phyloP scores from a whole-genome alignment of 2,329 filamentous ascomycete genomes.

The Paramyrothecium roridum region DNA sequence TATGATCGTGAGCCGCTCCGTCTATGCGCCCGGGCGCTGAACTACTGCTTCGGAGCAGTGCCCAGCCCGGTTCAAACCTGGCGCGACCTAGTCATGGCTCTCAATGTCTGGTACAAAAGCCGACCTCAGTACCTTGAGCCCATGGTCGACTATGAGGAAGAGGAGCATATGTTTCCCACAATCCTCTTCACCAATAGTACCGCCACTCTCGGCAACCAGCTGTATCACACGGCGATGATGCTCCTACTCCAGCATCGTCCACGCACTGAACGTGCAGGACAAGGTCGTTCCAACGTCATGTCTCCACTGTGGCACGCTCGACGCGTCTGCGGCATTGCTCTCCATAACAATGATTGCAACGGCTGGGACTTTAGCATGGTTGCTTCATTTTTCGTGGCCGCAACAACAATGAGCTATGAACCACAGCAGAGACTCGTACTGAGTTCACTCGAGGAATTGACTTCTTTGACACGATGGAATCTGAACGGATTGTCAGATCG shows the following conservation, averaged over 20 bases:
- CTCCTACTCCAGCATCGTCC: constrained; percentile 49
- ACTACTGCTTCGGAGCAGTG: constrained; percentile 20
- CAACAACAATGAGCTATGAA: constrained; percentile 43
- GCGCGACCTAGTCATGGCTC: constrained; percentile 24
- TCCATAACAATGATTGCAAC: constrained; percentile 40
- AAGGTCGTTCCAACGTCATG: constrained; percentile 24
- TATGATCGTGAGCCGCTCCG: constrained; percentile 22
- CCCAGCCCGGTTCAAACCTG: constrained; percentile 21
- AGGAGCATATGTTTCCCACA: constrained; percentile 25
- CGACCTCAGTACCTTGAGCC: constrained; percentile 28
- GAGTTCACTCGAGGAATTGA: constrained; percentile 32
- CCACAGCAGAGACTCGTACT: constrained; percentile 42
- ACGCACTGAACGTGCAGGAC: constrained; percentile 5
- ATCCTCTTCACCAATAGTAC: constrained; percentile 35
- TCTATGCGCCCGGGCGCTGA: constrained; percentile 30
- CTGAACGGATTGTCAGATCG: constrained; percentile 17
- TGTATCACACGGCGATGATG: constrained; percentile 54
- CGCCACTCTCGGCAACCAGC: constrained; percentile 48
- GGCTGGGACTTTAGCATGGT: constrained; percentile 47
- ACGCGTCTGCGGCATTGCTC: constrained; percentile 44
- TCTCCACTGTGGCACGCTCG: constrained; percentile 47
- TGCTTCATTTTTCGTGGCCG: constrained; percentile 40
- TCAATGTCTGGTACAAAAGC: constrained; percentile 27
- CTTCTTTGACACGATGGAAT: constrained; percentile 39
- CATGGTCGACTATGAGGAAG: constrained; percentile 20